Base-by-base conservation (phyloP, 306 rosid genomes). In the Begonia fuchsioides region DNA sequence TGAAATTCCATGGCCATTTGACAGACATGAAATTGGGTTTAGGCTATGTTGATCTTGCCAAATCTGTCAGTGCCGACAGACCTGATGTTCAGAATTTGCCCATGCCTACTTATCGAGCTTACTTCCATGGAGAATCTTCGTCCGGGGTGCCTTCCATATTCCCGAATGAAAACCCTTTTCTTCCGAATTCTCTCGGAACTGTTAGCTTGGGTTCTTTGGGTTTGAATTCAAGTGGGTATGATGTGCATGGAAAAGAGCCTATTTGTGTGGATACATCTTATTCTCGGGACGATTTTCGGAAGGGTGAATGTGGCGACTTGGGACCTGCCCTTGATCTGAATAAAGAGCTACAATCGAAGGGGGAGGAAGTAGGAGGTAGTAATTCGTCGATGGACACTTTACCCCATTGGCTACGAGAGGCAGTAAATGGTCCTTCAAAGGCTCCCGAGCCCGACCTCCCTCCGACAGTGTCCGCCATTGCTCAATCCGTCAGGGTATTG, bases 401-500 rank as follows among this genome's bases (percentile, higher is more conserved):
- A 63, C 98, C 98, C 38, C 98, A 92, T 62, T 92, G 98, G 98
- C 75, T 92, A 59, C 80, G 96, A n/a, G 76, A 92, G 72, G 98
- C 93, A 26, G 98, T 92, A 50, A 70, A 64, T 51, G 67, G 76
- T 55, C 86, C 97, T 19, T 67, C 72, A 44, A 92, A 79, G 67
- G 76, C 61, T 17, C 77, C 86, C 51, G 93, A 71, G 44, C 78
- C 83, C 52, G 76, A 92, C 58, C 79, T 92, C 45, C 96, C 98
- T 18, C 96, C 98, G 7, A 72, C 86, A 17, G 93, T 92, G 16
- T 77, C 88, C 5, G 98, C 98, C 56, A 77, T 92, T 53, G 98
- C 93, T 46, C 84, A 76, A 32, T 92, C 98, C 39, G 94, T 92
- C 69, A 78, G 96, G 51, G 58, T 82, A 72, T 66, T 92, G 11